Percentiles rank a stretch among this genome's conserved stretches.
These are phyloP conservation scores for Hortaea sp. DNA, from an alignment of 2,329 filamentous ascomycete species.

Conservation along the genomic window DNA sequence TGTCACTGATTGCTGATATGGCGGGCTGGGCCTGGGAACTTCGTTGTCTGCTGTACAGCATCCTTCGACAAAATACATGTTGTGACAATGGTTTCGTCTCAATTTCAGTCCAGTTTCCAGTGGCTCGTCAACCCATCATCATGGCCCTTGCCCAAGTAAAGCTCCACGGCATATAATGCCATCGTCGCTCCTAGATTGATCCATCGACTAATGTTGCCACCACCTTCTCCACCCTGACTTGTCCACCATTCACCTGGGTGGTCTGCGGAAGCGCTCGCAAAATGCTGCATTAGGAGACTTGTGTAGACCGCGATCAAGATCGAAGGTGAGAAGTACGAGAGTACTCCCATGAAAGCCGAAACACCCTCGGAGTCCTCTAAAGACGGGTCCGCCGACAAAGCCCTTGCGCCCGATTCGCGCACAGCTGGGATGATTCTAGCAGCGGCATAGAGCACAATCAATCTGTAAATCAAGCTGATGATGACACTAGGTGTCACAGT, in stretches of 20 bases:
- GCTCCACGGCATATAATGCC: slow-evolving; percentile 78
- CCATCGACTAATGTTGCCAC: slow-evolving; percentile 87
- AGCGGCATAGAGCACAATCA: slow-evolving; percentile 90
- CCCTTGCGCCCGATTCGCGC: slow-evolving; percentile 72
- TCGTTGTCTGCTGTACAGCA: no score
- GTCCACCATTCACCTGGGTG: slow-evolving; percentile 65
- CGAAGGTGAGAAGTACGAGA: slow-evolving; percentile 90
- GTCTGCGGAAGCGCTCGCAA: slow-evolving; percentile 59
- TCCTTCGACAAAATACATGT: no score
- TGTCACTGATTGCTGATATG: no score
- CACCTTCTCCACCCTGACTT: slow-evolving; percentile 68
- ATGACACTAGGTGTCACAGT: slow-evolving; percentile 94
- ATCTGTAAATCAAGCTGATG: slow-evolving; percentile 85
- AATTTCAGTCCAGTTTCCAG: slow-evolving; percentile 17
- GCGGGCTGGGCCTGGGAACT: no score
- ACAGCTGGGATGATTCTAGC: slow-evolving; percentile 93
- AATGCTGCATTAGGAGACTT: slow-evolving; percentile 89
- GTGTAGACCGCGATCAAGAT: slow-evolving; percentile 96
- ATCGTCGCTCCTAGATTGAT: slow-evolving; percentile 84
- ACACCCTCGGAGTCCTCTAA: slow-evolving; percentile 64
- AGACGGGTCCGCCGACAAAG: slow-evolving; percentile 72
- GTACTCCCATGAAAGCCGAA: slow-evolving; percentile 66
- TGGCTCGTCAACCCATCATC: slow-evolving; percentile 35
- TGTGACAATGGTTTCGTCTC: no score
- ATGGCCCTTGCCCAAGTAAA: slow-evolving; percentile 77